Percentiles rank a stretch among this genome's conserved stretches.
These are phyloP conservation scores for Fragilaria crotonensis DNA, from an alignment of 108 stramenopile genomes.

Conservation along the genomic window DNA sequence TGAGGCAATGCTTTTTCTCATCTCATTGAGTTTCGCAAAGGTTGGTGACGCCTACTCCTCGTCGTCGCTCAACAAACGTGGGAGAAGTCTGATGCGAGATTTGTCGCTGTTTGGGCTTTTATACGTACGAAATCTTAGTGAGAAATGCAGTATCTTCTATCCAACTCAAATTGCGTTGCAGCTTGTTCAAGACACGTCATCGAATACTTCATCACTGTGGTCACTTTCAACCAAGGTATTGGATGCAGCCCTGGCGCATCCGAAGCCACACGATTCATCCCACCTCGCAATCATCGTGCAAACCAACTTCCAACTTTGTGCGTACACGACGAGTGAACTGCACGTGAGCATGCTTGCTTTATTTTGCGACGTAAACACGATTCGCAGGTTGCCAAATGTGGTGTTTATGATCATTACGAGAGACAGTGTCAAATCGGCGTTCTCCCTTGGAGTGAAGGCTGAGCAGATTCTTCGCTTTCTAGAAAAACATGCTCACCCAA, in stretches of 20 bases:
- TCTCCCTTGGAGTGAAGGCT: slow-evolving; percentile 69
- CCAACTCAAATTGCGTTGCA: slow-evolving; percentile 77
- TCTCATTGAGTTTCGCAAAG: slow-evolving; percentile 59
- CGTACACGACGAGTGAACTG: slow-evolving; percentile 76
- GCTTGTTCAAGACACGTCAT: slow-evolving; percentile 25
- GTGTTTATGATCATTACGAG: slow-evolving; percentile 77
- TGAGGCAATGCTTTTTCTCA: slow-evolving; percentile 63
- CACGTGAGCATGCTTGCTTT: slow-evolving; percentile 80
- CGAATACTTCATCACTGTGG: slow-evolving; percentile 19
- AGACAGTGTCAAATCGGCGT: slow-evolving; percentile 74
- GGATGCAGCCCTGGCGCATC: slow-evolving; percentile 53
- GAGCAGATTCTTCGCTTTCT: slow-evolving; percentile 83
- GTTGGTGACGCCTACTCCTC: slow-evolving; percentile 70
- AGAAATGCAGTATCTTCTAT: slow-evolving; percentile 53
- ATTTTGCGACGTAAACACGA: slow-evolving; percentile 75
- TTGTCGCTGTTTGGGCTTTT: slow-evolving; percentile 69
- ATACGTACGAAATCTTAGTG: slow-evolving; percentile 54
- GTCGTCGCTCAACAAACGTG: slow-evolving; percentile 41
- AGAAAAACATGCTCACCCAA: slow-evolving; percentile 85
- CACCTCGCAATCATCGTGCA: slow-evolving; percentile 85
- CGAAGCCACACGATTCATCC: slow-evolving; percentile 49
- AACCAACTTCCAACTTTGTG: slow-evolving; percentile 88
- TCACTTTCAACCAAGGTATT: slow-evolving; percentile 51
- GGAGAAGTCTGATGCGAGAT: slow-evolving; percentile 59
- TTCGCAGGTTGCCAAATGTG: slow-evolving; percentile 78